Base-by-base conservation (phyloP, 1,284 basidiomycete genomes). In the Tremellales sp. region DNA sequence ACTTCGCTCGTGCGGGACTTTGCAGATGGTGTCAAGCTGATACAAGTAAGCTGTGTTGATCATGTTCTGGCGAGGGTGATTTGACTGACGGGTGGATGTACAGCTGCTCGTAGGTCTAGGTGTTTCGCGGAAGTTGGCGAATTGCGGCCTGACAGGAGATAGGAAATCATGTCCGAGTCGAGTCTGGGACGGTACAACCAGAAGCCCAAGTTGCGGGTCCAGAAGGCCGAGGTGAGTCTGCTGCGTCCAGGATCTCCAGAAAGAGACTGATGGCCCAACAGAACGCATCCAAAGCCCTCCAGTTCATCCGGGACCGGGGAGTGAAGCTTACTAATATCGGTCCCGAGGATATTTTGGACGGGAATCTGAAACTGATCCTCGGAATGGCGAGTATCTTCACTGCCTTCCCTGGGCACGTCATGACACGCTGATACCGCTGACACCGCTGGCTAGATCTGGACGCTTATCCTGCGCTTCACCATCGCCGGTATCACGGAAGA, bases 401-500 rank as follows among this genome's bases (percentile, higher is more conserved):
- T 19, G 26, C 5, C 7, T 18, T 27, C 14, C 7, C 18, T 10
- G 35, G 22, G 18, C 18, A 26, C 18, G 26, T 8, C 26, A 13
- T 13, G 18, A 25, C 9, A n/a, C 8, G 19, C 47, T 59, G 40
- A 50, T 38, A 14, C 10, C 28, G 5, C n/a, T n/a, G n/a, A n/a
- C n/a, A n/a, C n/a, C n/a, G n/a, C n/a, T n/a, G n/a, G 16, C 24
- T 12, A 72, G 70, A 97, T 98, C 60, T 98, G 94, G 94, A 95
- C 91, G 0, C 79, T 98, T 32, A 94, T 98, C 66, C 79, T 95
- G 27, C 84, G 92, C 3, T 98, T 97, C 72, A 95, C 93, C 21
- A 97, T 98, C 57, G 92, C 94, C 14, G 92, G 94, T 63, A 97
- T 98, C 75, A 94, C 84, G 63, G 91, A 94, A 78, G 94, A 97